Base-by-base conservation (phyloP, 129 eudicot species). In the Helianthus annuus region DNA sequence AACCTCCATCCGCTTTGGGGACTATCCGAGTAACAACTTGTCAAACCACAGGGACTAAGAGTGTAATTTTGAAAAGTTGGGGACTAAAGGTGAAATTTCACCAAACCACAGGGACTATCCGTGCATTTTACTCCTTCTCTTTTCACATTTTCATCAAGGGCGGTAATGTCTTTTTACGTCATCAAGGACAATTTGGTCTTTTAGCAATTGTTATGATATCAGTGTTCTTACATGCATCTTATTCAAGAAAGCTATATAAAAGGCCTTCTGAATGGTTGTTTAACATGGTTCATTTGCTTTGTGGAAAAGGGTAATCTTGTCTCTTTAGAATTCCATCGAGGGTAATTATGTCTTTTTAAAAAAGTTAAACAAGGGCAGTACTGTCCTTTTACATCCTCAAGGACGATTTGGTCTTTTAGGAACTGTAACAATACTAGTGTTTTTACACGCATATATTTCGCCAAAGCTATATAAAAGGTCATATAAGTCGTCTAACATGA, bases 261-360 rank as follows among this genome's bases (percentile, higher is more conserved):
- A 7, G 16, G 7, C 14, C 53, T 11, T 48, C 40, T 27, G 53
- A 29, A 67, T 49, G 14, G 27, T 45, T 8, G 27, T 45, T 8
- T 17, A 48, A 49, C 72, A 48, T 49, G 44, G 45, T 48, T 48
- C 38, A 38, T 34, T 68, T 68, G 62, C 48, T 68, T 8, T 34
- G 5, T 9, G 29, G 9, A 59, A 71, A 45, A 57, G 45, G 66
- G 45, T 6, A 55, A 55, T 17, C 12, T 2, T 8, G 59, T 24
- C 73, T 57, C 16, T 67, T 67, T 11, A 45, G 59, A 29, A 36
- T 17, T 52, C 13, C 44, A 40, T 19, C 17, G 6, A n/a, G 58
- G 40, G 16, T n/a, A 58, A 7, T 24, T 4, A 1, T 59, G 64
- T 59, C 15, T 59, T 59, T 29, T 59, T 2, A 6, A 4, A 29